These are phyloP conservation scores for Raddia guianensis DNA, from an alignment of 176 grass and related monocot species.

Conservation along the genomic window DNA sequence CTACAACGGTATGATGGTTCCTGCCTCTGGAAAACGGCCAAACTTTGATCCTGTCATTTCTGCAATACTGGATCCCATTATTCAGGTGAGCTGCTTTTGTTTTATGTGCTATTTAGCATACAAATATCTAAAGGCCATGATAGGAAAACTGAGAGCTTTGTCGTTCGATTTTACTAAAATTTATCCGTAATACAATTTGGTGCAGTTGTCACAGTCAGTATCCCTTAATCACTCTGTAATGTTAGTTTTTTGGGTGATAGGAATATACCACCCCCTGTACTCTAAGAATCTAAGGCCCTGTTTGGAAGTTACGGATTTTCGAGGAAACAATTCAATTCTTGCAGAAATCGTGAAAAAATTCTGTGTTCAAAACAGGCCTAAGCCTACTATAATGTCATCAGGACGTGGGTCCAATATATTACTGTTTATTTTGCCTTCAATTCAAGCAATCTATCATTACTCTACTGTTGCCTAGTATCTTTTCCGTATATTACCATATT, in stretches of 20 bases:
- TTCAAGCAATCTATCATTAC: constrained; percentile 6
- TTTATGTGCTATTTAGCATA: constrained; percentile 22
- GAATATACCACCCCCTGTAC: not conserved
- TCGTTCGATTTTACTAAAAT: not conserved
- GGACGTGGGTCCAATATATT: not conserved
- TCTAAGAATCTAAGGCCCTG: not conserved
- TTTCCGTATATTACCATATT: not conserved
- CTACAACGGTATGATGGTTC: constrained; percentile 92
- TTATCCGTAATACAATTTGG: not conserved
- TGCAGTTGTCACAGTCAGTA: not conserved
- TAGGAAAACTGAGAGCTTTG: not conserved
- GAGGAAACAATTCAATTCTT: too few species aligned
- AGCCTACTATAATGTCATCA: not conserved
- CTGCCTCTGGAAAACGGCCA: constrained; percentile 83
- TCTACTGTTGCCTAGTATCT: constrained; percentile 3
- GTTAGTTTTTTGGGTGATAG: not conserved
- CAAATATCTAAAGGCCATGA: not conserved
- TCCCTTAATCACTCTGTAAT: not conserved
- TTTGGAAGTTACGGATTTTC: too few species aligned
- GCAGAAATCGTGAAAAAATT: too few species aligned
- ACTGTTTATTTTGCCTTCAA: constrained; percentile 20
- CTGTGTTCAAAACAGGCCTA: not conserved
- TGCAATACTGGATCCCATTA: constrained; percentile 89
- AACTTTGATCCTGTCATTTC: constrained; percentile 89
- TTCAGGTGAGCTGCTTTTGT: constrained; percentile 66